Evolutionary conservation across 2,329 filamentous ascomycete species (phyloP).

Genomic region (Waltergamsia citrina): DNA sequence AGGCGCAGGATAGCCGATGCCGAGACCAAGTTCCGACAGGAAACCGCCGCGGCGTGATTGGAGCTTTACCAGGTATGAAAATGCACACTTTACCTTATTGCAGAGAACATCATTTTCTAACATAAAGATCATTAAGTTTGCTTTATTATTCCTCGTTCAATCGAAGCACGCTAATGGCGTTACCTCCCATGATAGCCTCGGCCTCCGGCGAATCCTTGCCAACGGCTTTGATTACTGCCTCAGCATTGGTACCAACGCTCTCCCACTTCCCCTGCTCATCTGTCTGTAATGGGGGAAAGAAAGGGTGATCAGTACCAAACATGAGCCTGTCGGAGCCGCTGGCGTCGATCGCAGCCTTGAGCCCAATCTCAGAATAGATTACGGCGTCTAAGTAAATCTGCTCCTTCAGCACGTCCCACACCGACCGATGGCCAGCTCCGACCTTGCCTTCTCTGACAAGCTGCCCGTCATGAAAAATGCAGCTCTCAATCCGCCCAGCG

Average conservation of each 20-base stretch:
- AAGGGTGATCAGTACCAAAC: constrained; percentile 78
- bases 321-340: constrained; percentile 60
- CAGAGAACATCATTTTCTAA: not conserved
- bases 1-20: constrained; percentile 24
- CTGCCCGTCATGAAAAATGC: constrained; percentile 72
- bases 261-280: constrained; percentile 59
- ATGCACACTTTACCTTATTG: not conserved
- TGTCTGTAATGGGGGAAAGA: constrained; percentile 65
- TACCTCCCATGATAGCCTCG: constrained; percentile 47
- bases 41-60: constrained; percentile 11
- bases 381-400: constrained; percentile 88
- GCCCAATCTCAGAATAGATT: constrained; percentile 65
- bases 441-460: constrained; percentile 55
- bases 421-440: constrained; percentile 32
- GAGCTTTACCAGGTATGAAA: not conserved
- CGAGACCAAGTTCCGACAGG: constrained; percentile 23
- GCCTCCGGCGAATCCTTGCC: constrained; percentile 33
- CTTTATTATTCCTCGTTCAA: constrained; percentile 12
- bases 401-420: constrained; percentile 49
- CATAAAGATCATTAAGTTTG: not conserved
- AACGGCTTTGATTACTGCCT: constrained; percentile 44
- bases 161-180: constrained; percentile 44
- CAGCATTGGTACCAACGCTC: constrained; percentile 47
- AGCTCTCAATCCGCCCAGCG: constrained; percentile 81
- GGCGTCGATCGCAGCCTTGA: constrained; percentile 61